phyloP scores from a whole-genome alignment of 768 basidiomycete genomes.

The Cystobasidium ongulense region DNA sequence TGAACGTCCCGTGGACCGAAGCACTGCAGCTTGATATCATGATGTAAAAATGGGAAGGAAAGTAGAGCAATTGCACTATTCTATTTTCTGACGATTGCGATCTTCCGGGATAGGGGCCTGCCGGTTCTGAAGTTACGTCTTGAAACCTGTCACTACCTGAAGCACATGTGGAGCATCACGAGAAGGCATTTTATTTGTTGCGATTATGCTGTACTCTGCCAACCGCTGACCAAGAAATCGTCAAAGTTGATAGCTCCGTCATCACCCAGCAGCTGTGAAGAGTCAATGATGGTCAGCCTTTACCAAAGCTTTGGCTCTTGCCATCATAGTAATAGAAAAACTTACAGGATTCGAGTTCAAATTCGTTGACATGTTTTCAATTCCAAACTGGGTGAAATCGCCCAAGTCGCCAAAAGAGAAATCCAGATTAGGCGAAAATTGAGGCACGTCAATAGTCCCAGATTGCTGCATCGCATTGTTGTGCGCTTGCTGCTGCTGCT shows the following conservation, averaged over 20 bases:
- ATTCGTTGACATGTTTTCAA: not conserved
- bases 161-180: too few relatives aligned
- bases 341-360: not conserved
- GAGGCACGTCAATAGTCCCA: not conserved
- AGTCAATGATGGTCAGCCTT: too few relatives aligned
- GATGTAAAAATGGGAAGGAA: too few relatives aligned
- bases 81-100: too few relatives aligned
- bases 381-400: not conserved
- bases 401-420: conserved; percentile 1
- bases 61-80: too few relatives aligned
- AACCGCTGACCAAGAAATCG: not conserved
- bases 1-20: not conserved
- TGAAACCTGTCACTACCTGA: too few relatives aligned
- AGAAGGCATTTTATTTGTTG: too few relatives aligned
- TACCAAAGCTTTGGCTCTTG: not conserved
- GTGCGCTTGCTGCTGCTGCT: not conserved
- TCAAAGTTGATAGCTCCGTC: conserved; percentile 5
- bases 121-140: too few relatives aligned
- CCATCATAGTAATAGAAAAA: not conserved
- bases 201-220: not conserved
- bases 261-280: not conserved
- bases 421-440: not conserved
- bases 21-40: not conserved
- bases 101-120: too few relatives aligned
- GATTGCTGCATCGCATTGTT: not conserved